Evolutionary conservation across 2,329 filamentous ascomycete species (phyloP), one percentile per base, ranked within the genome.

Genomic region (Xylariaceae sp.): DNA sequence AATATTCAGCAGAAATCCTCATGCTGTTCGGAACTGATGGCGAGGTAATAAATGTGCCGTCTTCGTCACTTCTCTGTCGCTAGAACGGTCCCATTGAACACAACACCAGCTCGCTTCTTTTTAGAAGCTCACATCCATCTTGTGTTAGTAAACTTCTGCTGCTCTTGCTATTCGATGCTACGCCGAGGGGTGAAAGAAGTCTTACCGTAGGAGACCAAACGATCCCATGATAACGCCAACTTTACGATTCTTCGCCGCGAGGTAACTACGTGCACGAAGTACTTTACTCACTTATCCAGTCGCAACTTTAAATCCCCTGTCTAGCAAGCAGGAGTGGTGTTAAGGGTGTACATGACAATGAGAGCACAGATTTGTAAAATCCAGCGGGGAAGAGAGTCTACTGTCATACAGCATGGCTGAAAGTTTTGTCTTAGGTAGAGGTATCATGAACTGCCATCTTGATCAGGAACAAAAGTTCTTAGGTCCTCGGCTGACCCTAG

Each of bases 251-350:
- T 32, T 37, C 19, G 45, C 42, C 12, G 40, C 19, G 20, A 61
- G 48, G 53, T 43, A 56, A 52, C 26, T 43, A 41, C 44, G 56
- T 50, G 59, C 49, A 46, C 53, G 54, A 37, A 53, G 50, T 51
- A 57, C 49, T 48, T 57, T 43, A 43, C 40, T 14, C 16, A 44
- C 18, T 54, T 47, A 37, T 37, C 59, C 50, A 56, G 54, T 52
- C 19, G 45, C 21, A 52, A 50, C 42, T 23, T 16, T 14, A 50
- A 26, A n/a, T n/a, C 47, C 20, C 10, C 43, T 19, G 42, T 61
- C 50, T 50, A 50, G 46, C 49, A 20, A 37, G 42, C 52, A 44
- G 23, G 29, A 47, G 19, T 53, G 46, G 49, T 42, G 45, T 42
- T 44, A 41, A 50, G 48, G 20, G 45, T 58, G 32, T 56, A 44